A percentile compares a stretch with the other conserved stretches of the same genome.
Evolutionary conservation across 2,329 filamentous ascomycete species (phyloP).

Genomic region (Tolypocladium ophioglossoides): DNA sequence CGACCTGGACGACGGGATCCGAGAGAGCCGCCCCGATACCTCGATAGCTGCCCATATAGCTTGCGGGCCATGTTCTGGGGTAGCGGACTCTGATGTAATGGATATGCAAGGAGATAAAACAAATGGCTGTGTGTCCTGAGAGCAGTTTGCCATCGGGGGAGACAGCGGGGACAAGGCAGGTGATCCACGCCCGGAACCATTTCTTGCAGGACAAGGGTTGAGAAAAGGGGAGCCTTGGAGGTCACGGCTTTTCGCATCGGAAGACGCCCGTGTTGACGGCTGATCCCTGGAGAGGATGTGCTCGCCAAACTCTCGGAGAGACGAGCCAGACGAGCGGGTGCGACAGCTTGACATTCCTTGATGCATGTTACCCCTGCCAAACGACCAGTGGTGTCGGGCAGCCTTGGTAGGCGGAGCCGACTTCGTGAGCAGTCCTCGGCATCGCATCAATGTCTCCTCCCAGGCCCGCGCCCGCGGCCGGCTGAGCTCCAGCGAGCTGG

Average conservation of each 20-base stretch:
- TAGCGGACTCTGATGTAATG: slow-evolving; percentile 30
- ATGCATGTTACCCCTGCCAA: neutral
- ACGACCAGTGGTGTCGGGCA: neutral
- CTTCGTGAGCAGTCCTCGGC: slow-evolving; percentile 6
- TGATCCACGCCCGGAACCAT: neutral
- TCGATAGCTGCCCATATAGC: slow-evolving; percentile 40
- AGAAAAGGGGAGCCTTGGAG: neutral
- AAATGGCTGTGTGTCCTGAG: slow-evolving; percentile 1
- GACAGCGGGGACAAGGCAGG: neutral
- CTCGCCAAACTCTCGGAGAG: neutral
- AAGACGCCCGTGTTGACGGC: neutral
- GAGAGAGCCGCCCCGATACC: slow-evolving; percentile 29
- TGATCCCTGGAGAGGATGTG: neutral
- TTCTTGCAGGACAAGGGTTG: neutral
- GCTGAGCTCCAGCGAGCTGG: slow-evolving; percentile 5
- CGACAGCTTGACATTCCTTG: neutral
- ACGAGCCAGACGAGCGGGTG: neutral
- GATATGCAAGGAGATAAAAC: slow-evolving; percentile 32
- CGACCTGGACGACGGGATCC: slow-evolving; percentile 5
- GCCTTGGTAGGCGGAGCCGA: neutral
- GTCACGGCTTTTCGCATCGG: neutral
- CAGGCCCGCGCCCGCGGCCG: slow-evolving; percentile 2
- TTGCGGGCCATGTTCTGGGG: slow-evolving; percentile 20
- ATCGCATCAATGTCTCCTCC: slow-evolving; percentile 7
- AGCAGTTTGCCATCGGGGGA: neutral